These are phyloP conservation scores for Penicillium daleae DNA, from an alignment of 495 filamentous ascomycete genomes.

Conservation along the genomic window DNA sequence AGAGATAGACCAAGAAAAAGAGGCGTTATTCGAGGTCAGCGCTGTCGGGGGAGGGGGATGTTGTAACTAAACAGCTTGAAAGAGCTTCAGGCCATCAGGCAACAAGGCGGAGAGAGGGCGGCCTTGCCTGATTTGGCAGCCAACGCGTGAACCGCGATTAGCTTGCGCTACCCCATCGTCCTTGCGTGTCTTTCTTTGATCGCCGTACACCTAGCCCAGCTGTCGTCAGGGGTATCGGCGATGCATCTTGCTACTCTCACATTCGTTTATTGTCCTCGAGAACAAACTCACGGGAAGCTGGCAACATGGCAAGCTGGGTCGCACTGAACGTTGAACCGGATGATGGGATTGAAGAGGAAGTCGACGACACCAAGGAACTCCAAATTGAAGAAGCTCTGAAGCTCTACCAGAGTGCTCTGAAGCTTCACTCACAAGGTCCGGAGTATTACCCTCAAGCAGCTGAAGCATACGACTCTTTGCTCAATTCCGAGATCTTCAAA, in stretches of 20 bases:
- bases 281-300: conserved; percentile 20
- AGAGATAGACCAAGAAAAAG: conserved; percentile 3
- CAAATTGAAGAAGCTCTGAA: conserved; percentile 98
- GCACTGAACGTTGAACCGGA: conserved; percentile 93
- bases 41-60: conserved; percentile 18
- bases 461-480: conserved; percentile 81
- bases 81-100: conserved; percentile 34
- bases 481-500: conserved; percentile 90
- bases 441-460: conserved; percentile 72
- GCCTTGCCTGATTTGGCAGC: conserved; percentile 37
- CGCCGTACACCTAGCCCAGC: conserved; percentile 5
- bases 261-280: conserved; percentile 1
- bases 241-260: conserved; percentile 21
- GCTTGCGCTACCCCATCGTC: conserved; percentile 1
- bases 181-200: conserved; percentile 1
- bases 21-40: not conserved
- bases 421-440: conserved; percentile 87
- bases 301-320: conserved; percentile 62
- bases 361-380: conserved; percentile 93
- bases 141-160: conserved; percentile 37
- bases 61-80: conserved; percentile 22
- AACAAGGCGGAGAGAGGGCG: conserved; percentile 33
- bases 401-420: conserved; percentile 89
- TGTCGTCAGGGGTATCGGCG: conserved; percentile 15
- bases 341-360: conserved; percentile 83